Evolutionary conservation across 192 early-diverging fungal genomes (phyloP).

Genomic region (Piromyces finnis): DNA sequence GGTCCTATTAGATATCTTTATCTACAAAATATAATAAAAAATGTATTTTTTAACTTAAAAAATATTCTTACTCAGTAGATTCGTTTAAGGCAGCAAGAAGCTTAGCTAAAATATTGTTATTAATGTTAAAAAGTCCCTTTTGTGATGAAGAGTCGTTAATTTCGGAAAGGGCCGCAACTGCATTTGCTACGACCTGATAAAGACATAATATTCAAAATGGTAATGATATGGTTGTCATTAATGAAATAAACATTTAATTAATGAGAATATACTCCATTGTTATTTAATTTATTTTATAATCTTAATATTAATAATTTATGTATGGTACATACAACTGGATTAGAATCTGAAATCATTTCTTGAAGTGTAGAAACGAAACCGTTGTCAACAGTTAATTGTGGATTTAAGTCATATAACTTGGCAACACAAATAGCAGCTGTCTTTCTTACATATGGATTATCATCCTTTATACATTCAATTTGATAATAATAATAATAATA

Average conservation of each 20-base stretch:
- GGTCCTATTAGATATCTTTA: no score
- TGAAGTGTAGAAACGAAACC: constrained; percentile 73
- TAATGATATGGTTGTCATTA: no score
- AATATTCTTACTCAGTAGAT: constrained; percentile 60
- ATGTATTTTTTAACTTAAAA: no score
- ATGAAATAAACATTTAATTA: no score
- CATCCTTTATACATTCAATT: constrained; percentile 48
- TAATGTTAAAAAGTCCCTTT: constrained; percentile 57
- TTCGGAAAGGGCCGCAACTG: constrained; percentile 77
- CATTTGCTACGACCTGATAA: constrained; percentile 85
- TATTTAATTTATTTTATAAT: no score
- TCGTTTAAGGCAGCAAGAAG: constrained; percentile 89
- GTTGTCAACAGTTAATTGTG: constrained; percentile 72
- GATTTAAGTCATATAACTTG: constrained; percentile 85
- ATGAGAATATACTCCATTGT: no score
- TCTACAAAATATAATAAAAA: no score
- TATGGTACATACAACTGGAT: constrained; percentile 63
- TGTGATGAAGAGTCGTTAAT: constrained; percentile 54
- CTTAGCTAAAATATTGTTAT: constrained; percentile 48
- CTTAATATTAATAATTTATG: no score
- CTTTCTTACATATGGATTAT: constrained; percentile 93
- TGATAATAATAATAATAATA: no score
- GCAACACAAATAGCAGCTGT: constrained; percentile 91
- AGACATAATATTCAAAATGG: no score
- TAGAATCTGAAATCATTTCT: constrained; percentile 80